phyloP scores from a whole-genome alignment of 2,329 filamentous ascomycete genomes.

The Microdochium nivale region DNA sequence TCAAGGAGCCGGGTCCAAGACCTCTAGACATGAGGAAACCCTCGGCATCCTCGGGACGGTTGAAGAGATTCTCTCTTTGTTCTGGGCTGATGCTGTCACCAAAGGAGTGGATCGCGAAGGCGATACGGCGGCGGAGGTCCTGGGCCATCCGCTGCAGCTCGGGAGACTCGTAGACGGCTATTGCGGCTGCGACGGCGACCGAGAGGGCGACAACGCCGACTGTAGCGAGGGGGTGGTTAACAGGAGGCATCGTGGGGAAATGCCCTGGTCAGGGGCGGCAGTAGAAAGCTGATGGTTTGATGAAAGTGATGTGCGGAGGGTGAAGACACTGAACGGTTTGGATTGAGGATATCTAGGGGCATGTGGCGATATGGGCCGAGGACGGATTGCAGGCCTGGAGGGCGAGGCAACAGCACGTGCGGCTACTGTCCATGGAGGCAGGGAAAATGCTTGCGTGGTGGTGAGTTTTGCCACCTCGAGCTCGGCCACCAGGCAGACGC shows the following conservation, averaged over 20 bases:
- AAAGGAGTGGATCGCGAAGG: slow-evolving; percentile 49
- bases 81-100: slow-evolving; percentile 47
- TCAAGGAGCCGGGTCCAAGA: slow-evolving; percentile 19
- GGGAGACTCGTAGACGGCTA: slow-evolving; percentile 55
- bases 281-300: no score
- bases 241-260: slow-evolving; percentile 36
- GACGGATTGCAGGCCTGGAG: not conserved
- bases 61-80: slow-evolving; percentile 46
- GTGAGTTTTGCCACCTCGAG: slow-evolving; percentile 13
- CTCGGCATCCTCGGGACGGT: slow-evolving; percentile 57
- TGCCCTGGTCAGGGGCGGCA: slow-evolving; percentile 1
- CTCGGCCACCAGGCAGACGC: slow-evolving; percentile 11
- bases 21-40: slow-evolving; percentile 50
- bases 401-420: not conserved
- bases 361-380: no score
- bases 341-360: no score
- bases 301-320: no score
- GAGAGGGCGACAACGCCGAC: slow-evolving; percentile 50
- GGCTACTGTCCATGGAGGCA: not conserved
- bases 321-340: no score
- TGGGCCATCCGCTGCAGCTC: slow-evolving; percentile 54
- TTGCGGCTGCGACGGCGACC: slow-evolving; percentile 47
- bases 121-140: slow-evolving; percentile 52
- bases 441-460: slow-evolving; percentile 11
- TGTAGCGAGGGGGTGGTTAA: slow-evolving; percentile 48